Evolutionary conservation across 345 rosid genomes (phyloP).

Genomic region (Salix udensis): DNA sequence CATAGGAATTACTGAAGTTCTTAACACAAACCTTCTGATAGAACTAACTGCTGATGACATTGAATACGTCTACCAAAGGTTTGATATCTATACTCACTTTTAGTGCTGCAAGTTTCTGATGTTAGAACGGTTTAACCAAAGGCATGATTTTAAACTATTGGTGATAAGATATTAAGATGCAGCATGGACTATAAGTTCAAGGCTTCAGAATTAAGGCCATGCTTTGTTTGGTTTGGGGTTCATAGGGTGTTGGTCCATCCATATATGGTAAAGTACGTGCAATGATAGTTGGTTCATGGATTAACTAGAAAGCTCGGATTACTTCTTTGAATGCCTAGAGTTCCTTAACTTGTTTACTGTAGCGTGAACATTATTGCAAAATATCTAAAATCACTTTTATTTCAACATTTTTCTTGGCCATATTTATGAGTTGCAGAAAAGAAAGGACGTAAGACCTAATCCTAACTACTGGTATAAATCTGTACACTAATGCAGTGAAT

Average conservation of each 20-base stretch:
- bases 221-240: not conserved
- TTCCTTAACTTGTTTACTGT: not conserved
- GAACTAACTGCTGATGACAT: constrained; percentile 93
- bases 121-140: not conserved
- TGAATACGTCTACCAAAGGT: constrained; percentile 90
- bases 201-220: not conserved
- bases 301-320: not conserved
- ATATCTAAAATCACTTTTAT: not conserved
- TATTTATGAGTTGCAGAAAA: not conserved
- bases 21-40: constrained; percentile 74
- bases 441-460: too few relatives aligned
- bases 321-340: not conserved
- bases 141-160: not conserved
- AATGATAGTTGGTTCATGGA: too few relatives aligned
- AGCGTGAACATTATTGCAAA: not conserved
- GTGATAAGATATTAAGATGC: not conserved
- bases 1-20: constrained; percentile 84
- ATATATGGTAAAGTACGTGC: not conserved
- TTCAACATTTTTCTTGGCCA: not conserved
- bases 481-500: not conserved
- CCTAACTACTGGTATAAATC: not conserved
- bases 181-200: not conserved
- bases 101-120: not conserved
- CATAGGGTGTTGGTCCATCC: not conserved
- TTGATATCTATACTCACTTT: not conserved